These are phyloP conservation scores for Acorus gramineus DNA, from an alignment of 106 monocot species.

Conservation along the genomic window DNA sequence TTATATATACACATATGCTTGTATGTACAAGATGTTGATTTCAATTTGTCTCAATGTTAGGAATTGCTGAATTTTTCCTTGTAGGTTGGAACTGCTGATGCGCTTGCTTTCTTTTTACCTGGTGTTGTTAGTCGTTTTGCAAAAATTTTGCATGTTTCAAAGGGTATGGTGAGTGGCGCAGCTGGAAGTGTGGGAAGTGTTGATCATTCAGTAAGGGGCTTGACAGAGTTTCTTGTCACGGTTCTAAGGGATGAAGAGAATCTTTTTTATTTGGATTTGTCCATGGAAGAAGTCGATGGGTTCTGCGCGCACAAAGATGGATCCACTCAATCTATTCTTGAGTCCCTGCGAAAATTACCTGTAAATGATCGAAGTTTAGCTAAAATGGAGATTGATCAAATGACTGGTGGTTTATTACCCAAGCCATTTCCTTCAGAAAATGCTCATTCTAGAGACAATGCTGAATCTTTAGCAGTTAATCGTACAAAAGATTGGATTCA, in stretches of 20 bases:
- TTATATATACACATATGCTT: too few species aligned
- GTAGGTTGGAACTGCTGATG: slow-evolving; percentile 85
- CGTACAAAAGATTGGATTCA: slow-evolving; percentile 69
- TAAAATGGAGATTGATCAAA: slow-evolving; percentile 8
- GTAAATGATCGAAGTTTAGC: slow-evolving; percentile 5
- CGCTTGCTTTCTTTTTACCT: slow-evolving; percentile 87
- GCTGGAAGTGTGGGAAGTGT: slow-evolving; percentile 59
- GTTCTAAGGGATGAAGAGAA: slow-evolving; percentile 68
- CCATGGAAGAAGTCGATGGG: not conserved
- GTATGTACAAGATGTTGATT: too few species aligned
- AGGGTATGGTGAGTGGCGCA: slow-evolving; percentile 69
- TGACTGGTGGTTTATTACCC: slow-evolving; percentile 1
- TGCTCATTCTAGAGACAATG: slow-evolving; percentile 3
- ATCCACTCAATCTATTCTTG: slow-evolving; percentile 50
- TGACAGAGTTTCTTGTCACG: slow-evolving; percentile 68
- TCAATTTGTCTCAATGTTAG: too few species aligned
- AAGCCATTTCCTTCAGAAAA: slow-evolving; percentile 4
- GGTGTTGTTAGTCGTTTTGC: slow-evolving; percentile 77
- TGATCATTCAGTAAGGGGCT: slow-evolving; percentile 66
- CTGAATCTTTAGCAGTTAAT: slow-evolving; percentile 38
- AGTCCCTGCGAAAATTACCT: slow-evolving; percentile 57
- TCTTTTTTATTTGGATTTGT: slow-evolving; percentile 24
- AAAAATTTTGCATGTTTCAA: slow-evolving; percentile 59
- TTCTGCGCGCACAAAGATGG: slow-evolving; percentile 10
- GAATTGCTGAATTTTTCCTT: slow-evolving; percentile 1